These are phyloP conservation scores for Backusella circina DNA, from an alignment of 192 early-diverging fungal species.

Conservation along the genomic window DNA sequence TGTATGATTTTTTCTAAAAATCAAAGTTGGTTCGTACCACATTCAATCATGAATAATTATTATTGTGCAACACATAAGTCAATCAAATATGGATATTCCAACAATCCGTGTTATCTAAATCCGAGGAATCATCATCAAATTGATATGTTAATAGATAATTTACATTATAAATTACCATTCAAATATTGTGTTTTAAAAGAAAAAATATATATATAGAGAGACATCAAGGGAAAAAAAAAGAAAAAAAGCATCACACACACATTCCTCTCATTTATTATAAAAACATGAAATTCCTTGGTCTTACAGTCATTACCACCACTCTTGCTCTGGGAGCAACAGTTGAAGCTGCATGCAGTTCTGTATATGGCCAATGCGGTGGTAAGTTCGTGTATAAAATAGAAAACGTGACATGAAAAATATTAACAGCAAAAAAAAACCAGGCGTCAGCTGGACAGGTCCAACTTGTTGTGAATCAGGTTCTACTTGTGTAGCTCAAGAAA, in stretches of 20 bases:
- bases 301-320: neutral
- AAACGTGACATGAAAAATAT: neutral
- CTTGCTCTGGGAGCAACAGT: neutral
- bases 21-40: neutral
- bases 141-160: neutral
- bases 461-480: conserved; percentile 19
- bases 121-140: neutral
- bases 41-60: neutral
- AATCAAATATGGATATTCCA: neutral
- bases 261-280: neutral
- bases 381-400: neutral
- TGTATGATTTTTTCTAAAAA: neutral
- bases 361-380: conserved; percentile 19
- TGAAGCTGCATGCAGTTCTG: neutral
- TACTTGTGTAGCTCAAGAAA: conserved; percentile 4
- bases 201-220: neutral
- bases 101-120: neutral
- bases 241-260: neutral
- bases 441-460: conserved; percentile 11
- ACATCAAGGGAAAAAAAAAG: neutral
- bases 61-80: neutral
- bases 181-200: neutral
- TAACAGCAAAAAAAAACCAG: conserved; percentile 1
- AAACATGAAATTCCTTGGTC: conserved; percentile 3
- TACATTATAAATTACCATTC: neutral